Conservation (phyloP, 139 green algal genomes). For the Tetraselmis chui region DNA sequence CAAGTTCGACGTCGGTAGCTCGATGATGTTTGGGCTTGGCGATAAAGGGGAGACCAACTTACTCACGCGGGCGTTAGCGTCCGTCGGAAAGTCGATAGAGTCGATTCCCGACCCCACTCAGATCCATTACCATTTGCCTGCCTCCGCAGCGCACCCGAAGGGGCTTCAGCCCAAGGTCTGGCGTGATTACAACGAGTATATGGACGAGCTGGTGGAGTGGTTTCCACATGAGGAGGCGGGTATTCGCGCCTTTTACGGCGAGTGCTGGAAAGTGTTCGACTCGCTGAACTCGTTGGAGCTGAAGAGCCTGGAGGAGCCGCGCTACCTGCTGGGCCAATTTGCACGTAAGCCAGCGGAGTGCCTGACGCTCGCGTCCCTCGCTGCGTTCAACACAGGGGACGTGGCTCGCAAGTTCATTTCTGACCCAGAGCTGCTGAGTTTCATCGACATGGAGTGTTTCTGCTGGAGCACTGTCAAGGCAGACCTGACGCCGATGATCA, state of each 20-base stretch:
- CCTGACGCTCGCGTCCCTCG: slow-evolving; percentile 71
- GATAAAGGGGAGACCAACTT: slow-evolving; percentile 89
- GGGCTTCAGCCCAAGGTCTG: slow-evolving; percentile 51
- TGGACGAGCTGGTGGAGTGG: slow-evolving; percentile 62
- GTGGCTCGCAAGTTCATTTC: slow-evolving; percentile 74
- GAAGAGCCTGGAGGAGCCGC: slow-evolving; percentile 87
- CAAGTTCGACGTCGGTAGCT: slow-evolving; percentile 90
- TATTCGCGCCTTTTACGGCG: slow-evolving; percentile 86
- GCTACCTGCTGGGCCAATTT: slow-evolving; percentile 80
- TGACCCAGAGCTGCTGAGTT: slow-evolving; percentile 81
- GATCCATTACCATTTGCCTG: slow-evolving; percentile 91
- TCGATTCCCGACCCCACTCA: slow-evolving; percentile 86
- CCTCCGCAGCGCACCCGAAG: slow-evolving; percentile 47
- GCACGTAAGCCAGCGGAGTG: slow-evolving; percentile 61
- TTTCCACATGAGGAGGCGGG: slow-evolving; percentile 84
- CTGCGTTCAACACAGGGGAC: slow-evolving; percentile 80
- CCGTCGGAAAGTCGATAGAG: slow-evolving; percentile 72
- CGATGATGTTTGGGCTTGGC: slow-evolving; percentile 97
- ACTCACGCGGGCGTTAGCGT: slow-evolving; percentile 79
- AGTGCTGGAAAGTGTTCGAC: slow-evolving; percentile 88
- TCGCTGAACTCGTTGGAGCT: slow-evolving; percentile 83
- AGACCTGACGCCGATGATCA: slow-evolving; percentile 91
- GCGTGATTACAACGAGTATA: slow-evolving; percentile 83
- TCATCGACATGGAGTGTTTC: slow-evolving; percentile 97
- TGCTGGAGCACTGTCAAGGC: slow-evolving; percentile 87